A percentile compares a stretch with the other conserved stretches of the same genome.
Conservation (phyloP, 768 basidiomycete species). For the Crassisporium funariophilum region DNA sequence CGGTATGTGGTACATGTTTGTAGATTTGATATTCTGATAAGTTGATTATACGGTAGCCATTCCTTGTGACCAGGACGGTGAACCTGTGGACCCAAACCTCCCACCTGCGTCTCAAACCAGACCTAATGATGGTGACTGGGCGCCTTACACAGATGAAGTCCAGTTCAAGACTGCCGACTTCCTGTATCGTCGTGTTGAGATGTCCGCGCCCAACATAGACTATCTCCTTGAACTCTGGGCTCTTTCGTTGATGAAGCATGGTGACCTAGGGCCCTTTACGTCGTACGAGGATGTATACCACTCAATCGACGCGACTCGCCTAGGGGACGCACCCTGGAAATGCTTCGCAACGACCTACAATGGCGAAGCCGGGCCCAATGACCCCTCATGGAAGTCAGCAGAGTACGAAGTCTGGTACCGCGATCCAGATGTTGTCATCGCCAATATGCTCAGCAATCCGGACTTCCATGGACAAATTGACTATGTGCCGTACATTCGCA, state of each 20-base stretch:
- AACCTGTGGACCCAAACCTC: too few species aligned
- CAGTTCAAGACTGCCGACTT: too few species aligned
- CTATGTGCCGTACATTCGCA: conserved; percentile 23
- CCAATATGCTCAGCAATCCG: conserved; percentile 27
- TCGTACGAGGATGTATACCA: conserved; percentile 19
- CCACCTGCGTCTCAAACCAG: too few species aligned
- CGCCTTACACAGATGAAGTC: too few species aligned
- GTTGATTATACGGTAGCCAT: too few species aligned
- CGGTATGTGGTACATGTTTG: too few species aligned
- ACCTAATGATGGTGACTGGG: too few species aligned
- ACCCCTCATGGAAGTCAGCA: conserved; percentile 23
- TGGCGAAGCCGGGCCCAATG: conserved; percentile 4
- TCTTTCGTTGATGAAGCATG: conserved; percentile 8
- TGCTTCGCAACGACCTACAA: conserved; percentile 15
- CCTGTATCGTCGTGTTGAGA: too few species aligned
- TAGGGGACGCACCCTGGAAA: conserved; percentile 9
- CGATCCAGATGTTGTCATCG: conserved; percentile 21
- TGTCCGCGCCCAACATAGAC: conserved; percentile 6
- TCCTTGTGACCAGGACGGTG: too few species aligned
- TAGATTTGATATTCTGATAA: too few species aligned
- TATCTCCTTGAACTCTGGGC: conserved; percentile 4
- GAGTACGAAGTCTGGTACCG: conserved; percentile 25
- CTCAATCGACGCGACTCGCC: conserved; percentile 20
- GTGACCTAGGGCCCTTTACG: conserved; percentile 18
- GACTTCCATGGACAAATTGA: conserved; percentile 30